Conservation (phyloP, 2,329 filamentous ascomycete genomes). For the Aspergillus bombycis region DNA sequence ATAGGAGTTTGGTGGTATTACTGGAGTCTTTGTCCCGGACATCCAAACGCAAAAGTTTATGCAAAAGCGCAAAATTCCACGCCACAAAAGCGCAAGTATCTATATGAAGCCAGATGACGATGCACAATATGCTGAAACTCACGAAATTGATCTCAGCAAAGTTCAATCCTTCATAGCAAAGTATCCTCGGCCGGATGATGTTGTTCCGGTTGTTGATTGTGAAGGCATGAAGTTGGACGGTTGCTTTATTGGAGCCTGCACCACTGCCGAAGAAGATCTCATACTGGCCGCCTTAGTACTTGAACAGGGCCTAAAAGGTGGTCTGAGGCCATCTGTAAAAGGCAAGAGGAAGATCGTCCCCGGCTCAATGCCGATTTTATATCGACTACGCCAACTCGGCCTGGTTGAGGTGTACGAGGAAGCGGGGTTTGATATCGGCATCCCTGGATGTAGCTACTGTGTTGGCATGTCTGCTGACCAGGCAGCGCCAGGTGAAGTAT, state of each 20-base stretch:
- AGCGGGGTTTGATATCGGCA: constrained; percentile 47
- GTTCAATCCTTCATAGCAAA: constrained; percentile 44
- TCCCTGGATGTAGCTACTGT: constrained; percentile 51
- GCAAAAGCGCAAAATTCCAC: constrained; percentile 33
- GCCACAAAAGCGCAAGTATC: constrained; percentile 34
- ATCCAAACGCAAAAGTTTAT: constrained; percentile 41
- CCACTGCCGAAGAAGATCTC: constrained; percentile 51
- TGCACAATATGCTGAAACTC: constrained; percentile 41
- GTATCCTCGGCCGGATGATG: constrained; percentile 50
- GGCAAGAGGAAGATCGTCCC: constrained; percentile 48
- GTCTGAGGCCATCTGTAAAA: constrained; percentile 30
- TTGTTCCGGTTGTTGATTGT: constrained; percentile 44
- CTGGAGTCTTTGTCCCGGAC: constrained; percentile 48
- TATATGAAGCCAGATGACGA: constrained; percentile 48
- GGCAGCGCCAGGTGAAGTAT: constrained; percentile 46
- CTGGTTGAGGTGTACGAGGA: constrained; percentile 44
- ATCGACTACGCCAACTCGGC: constrained; percentile 38
- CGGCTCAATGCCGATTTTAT: constrained; percentile 45
- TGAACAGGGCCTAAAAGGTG: constrained; percentile 39
- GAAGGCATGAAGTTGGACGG: constrained; percentile 42
- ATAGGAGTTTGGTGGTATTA: constrained; percentile 49
- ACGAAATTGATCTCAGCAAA: constrained; percentile 43
- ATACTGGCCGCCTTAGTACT: constrained; percentile 49
- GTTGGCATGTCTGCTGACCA: constrained; percentile 49
- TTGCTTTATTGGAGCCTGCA: constrained; percentile 53